phyloP scores from a whole-genome alignment of 495 filamentous ascomycete genomes.

The Saxispiralis lemnorum region DNA sequence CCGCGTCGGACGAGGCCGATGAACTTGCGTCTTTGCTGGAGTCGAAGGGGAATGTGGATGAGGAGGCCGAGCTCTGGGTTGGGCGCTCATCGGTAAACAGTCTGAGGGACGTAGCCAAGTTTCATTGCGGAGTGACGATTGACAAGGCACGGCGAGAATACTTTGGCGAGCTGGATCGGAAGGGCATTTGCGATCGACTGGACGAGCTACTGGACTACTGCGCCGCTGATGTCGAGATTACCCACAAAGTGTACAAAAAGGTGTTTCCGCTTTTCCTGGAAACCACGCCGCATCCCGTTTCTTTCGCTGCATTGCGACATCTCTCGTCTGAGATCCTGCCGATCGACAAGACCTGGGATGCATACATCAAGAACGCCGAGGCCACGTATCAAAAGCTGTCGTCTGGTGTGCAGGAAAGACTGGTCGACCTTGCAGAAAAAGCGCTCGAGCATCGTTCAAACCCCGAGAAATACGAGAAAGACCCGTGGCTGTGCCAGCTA shows the following conservation, averaged over 20 bases:
- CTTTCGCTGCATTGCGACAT: conserved; percentile 83
- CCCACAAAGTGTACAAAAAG: conserved; percentile 78
- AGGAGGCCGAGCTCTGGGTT: conserved; percentile 91
- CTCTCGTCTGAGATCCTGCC: conserved; percentile 84
- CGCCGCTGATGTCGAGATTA: conserved; percentile 82
- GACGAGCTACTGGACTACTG: conserved; percentile 87
- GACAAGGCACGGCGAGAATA: conserved; percentile 77
- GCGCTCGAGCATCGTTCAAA: conserved; percentile 57
- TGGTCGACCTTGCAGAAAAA: conserved; percentile 54
- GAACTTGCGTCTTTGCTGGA: conserved; percentile 58
- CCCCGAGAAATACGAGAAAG: conserved; percentile 45
- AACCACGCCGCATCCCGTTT: conserved; percentile 89
- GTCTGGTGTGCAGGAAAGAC: conserved; percentile 52
- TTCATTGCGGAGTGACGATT: conserved; percentile 80
- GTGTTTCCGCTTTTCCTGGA: conserved; percentile 78
- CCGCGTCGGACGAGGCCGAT: conserved; percentile 46
- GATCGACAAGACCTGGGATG: conserved; percentile 70
- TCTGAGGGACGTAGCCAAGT: conserved; percentile 85
- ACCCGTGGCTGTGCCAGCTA: conserved; percentile 83
- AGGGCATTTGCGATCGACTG: conserved; percentile 47
- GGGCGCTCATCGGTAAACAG: conserved; percentile 89
- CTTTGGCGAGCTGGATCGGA: conserved; percentile 65
- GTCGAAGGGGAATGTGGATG: conserved; percentile 38
- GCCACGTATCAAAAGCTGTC: conserved; percentile 63
- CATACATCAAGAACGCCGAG: conserved; percentile 67